Percentiles rank a stretch among this genome's conserved stretches.
Evolutionary conservation across 768 basidiomycete genomes (phyloP).

Genomic region (Russula compacta): DNA sequence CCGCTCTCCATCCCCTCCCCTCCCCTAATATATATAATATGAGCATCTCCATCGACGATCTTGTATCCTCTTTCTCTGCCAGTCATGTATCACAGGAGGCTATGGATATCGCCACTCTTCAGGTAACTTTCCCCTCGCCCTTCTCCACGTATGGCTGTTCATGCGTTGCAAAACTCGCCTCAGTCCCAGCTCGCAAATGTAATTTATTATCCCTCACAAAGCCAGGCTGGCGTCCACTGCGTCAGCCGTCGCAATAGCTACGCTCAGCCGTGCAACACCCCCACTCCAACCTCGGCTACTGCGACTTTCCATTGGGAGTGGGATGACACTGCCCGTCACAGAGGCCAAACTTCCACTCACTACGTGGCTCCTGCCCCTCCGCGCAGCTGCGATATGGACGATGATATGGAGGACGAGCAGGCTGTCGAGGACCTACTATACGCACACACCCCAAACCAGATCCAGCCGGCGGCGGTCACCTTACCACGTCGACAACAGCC

Average conservation of each 20-base stretch:
- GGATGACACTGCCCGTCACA: slow-evolving; percentile 19
- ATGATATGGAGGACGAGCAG: slow-evolving; percentile 36
- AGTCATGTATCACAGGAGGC: slow-evolving; percentile 47
- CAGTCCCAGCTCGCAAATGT: slow-evolving; percentile 42
- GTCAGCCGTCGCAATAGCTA: slow-evolving; percentile 27
- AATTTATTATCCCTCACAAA: slow-evolving; percentile 29
- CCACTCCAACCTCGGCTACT: slow-evolving; percentile 28
- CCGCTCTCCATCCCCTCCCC: background rate
- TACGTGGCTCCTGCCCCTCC: slow-evolving; percentile 20
- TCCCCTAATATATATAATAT: slow-evolving; percentile 22
- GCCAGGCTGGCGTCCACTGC: slow-evolving; percentile 19
- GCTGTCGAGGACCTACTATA: slow-evolving; percentile 39
- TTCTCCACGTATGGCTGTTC: slow-evolving; percentile 18
- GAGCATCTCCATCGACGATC: slow-evolving; percentile 43
- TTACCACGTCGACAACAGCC: slow-evolving; percentile 8
- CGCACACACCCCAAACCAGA: slow-evolving; percentile 25
- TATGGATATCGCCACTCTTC: slow-evolving; percentile 39
- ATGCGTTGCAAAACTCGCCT: background rate
- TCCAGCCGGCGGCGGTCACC: background rate
- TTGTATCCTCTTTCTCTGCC: slow-evolving; percentile 37
- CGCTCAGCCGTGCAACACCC: slow-evolving; percentile 35
- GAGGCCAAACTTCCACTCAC: background rate
- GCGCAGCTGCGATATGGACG: slow-evolving; percentile 23
- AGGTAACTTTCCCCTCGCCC: slow-evolving; percentile 28
- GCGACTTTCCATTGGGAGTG: slow-evolving; percentile 26